These are phyloP conservation scores for Wickerhamomyces chaumierensis DNA, from an alignment of 805 yeast species.

Conservation along the genomic window DNA sequence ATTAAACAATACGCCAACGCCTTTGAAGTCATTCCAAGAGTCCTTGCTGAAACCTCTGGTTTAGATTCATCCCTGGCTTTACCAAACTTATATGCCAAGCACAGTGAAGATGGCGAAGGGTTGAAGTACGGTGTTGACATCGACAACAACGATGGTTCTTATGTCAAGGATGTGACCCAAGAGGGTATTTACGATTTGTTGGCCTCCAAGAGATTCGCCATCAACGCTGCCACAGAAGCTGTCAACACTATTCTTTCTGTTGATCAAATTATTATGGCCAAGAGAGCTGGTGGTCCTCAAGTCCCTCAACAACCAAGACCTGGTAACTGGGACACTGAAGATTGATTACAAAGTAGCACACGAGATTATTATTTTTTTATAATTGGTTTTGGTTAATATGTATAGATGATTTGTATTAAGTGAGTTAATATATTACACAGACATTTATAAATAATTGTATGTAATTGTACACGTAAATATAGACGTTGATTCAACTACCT, in stretches of 20 bases:
- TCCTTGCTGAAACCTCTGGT: conserved; percentile 91
- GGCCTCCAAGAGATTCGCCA: conserved; percentile 74
- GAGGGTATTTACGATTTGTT: conserved; percentile 71
- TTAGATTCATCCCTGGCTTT: conserved; percentile 82
- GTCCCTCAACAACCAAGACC: conserved; percentile 74
- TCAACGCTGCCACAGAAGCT: conserved; percentile 91
- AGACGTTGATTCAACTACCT: conserved; percentile 8
- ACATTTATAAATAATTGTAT: no score
- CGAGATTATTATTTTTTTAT: no score
- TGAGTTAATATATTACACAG: no score
- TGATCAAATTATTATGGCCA: conserved; percentile 97
- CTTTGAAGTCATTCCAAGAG: conserved; percentile 87
- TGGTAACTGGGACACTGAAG: conserved; percentile 95
- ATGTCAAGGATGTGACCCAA: conserved; percentile 58
- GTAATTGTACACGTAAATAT: no score
- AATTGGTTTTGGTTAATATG: no score
- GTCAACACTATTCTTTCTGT: conserved; percentile 83
- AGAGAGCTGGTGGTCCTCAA: conserved; percentile 98
- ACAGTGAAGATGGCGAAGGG: conserved; percentile 35
- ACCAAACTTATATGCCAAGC: conserved; percentile 83
- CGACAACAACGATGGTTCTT: conserved; percentile 59
- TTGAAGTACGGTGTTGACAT: conserved; percentile 58
- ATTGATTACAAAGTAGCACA: no score
- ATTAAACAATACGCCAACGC: conserved; percentile 91
- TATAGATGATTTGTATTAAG: no score